Base-by-base conservation (phyloP, 1,139 yeast species). In the Sugiyamaella novakii region DNA sequence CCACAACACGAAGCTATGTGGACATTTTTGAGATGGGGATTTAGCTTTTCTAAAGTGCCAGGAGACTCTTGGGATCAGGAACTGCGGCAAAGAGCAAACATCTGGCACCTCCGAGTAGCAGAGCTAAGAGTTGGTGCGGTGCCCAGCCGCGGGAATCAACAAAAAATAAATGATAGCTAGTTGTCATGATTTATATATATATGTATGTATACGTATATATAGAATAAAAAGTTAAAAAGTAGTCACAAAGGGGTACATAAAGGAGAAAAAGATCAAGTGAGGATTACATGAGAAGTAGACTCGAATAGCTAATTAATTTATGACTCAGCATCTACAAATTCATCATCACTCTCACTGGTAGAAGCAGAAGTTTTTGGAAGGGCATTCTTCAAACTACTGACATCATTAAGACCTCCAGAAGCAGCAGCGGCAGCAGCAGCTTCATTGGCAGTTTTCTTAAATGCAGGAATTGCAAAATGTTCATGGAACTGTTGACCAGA, bases 401-500 rank as follows among this genome's bases (percentile, higher is more conserved):
- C 40, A 35, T 42, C 47, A 27, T 49, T 38, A 15, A 50, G 45
- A 22, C 42, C 44, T 5, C 50, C 37, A 5, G 43, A 33, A 11
- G 41, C 17, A 27, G 28, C 21, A 11, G 43, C 21, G 15, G 45
- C 27, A 22, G 37, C 27, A 7, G 38, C 17, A 31, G 31, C 37
- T 24, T 40, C 53, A 30, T 39, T 28, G 21, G 43, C 52, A 55
- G 67, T 62, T 66, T 84, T 83, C 60, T 80, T 69, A 56, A 70
- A 77, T 5, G 88, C 94, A 5, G 95, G 91, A 30, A 81, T 78
- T 35, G 79, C 78, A 64, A 84, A 86, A 57, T 79, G 76, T 18
- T 76, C 79, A 18, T 81, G 77, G 59, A 81, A 80, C 48, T 70
- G 59, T 62, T 86, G 94, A 19, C 95, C 95, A 0, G 96, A 95